Evolutionary conservation across 768 basidiomycete genomes (phyloP).

Genomic region (Leccinum uliginosum): DNA sequence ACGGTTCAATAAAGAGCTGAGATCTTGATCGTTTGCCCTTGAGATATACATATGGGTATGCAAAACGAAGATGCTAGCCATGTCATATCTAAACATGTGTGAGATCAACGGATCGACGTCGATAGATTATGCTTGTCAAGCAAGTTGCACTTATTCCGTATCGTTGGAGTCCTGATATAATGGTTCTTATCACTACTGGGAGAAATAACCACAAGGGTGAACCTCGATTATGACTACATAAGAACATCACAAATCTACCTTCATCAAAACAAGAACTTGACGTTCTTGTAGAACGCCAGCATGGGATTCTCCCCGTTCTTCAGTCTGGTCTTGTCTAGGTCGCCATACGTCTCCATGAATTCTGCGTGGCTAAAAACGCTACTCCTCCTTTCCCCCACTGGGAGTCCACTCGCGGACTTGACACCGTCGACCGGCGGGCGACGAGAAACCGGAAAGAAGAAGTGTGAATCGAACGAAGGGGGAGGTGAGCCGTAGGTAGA

Average conservation of each 20-base stretch:
- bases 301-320: constrained; percentile 86
- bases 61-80: not conserved
- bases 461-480: constrained; percentile 52
- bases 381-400: constrained; percentile 77
- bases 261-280: constrained; percentile 80
- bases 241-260: constrained; percentile 1
- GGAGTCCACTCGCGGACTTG: constrained; percentile 67
- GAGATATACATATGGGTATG: not conserved
- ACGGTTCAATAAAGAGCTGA: not conserved
- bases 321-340: constrained; percentile 64
- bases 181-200: not conserved
- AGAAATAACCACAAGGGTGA: not conserved
- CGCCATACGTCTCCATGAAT: constrained; percentile 84
- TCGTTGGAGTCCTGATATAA: not conserved
- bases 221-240: not conserved
- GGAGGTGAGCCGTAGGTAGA: constrained; percentile 47
- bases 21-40: no score
- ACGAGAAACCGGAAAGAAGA: constrained; percentile 59
- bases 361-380: constrained; percentile 85
- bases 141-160: not conserved
- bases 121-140: not conserved
- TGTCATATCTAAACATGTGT: no score
- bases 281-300: constrained; percentile 88
- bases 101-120: not conserved
- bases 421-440: constrained; percentile 68